Base-by-base conservation (phyloP, 805 yeast species). In the Candida dajiaensis region DNA sequence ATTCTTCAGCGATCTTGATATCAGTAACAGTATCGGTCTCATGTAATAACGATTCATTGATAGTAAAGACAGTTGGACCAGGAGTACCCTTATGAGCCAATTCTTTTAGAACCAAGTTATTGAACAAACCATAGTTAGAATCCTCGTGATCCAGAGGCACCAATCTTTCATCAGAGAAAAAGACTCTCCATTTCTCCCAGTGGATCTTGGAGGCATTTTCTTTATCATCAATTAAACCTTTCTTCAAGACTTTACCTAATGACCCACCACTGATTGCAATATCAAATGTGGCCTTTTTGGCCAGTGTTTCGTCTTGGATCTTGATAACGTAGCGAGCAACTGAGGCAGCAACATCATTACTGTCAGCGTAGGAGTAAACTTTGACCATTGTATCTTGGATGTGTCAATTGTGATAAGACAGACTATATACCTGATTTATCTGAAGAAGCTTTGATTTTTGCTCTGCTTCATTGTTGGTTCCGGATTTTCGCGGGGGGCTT, bases 241-340 rank as follows among this genome's bases (percentile, higher is more conserved):
- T 70, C 49, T 77, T 74, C 37, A 72, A 52, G 2, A 82, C 88
- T 55, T 84, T 82, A 25, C 90, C 88, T 56, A 89, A 73, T 10
- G 96, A 87, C 2, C 98, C 98, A 38, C 98, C 98, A 48, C 94
- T 83, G 41, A 90, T 76, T 12, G 96, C 97, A 50, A 90, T 72
- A 53, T 77, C 78, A 68, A 90, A 90, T 22, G 64, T 58, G 5
- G 61, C 62, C 38, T 69, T 66, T 21, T 53, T 46, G 15, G 64
- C 56, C 45, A 89, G 70, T 3, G 82, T 84, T 38, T 70, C 66
- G 54, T 84, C 71, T 66, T 89, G 97, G 44, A 74, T 63, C 43
- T 73, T 65, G 23, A 89, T 59, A 40, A 88, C 71, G 58, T 77
- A 78, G 43, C 72, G 66, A 9, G 88, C 96, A 31, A 88, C 80